Conservation (phyloP, 176 grass and related monocot genomes). For the Hyparrhenia diplandra region DNA sequence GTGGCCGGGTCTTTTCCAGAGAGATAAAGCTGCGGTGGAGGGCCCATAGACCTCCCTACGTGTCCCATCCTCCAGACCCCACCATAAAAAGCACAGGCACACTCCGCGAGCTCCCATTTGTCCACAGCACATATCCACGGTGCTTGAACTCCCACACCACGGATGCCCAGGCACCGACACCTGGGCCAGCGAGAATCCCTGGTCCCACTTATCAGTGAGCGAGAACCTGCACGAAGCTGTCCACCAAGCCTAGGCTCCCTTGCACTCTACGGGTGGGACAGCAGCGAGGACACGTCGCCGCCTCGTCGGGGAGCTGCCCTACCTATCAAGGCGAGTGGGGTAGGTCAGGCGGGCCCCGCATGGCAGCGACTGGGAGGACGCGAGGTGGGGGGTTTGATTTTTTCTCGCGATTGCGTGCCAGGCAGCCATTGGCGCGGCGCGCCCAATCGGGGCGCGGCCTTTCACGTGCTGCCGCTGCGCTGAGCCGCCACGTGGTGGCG, state of each 20-base stretch:
- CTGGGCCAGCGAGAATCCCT: accelerated
- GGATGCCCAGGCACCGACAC: not conserved
- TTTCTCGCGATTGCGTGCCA: not conserved
- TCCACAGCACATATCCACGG: not conserved
- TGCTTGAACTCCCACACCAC: not conserved
- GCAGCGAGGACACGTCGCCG: not conserved
- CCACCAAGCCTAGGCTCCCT: not conserved
- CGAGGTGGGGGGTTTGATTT: not conserved
- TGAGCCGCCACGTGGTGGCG: constrained; percentile 36
- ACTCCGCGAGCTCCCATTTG: constrained; percentile 44
- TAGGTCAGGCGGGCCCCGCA: accelerated
- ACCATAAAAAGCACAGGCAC: constrained; percentile 16
- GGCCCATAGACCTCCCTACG: constrained; percentile 11
- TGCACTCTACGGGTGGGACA: constrained; percentile 2
- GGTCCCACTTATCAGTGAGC: accelerated
- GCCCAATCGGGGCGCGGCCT: constrained; percentile 1
- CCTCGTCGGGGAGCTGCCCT: not conserved
- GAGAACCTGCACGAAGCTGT: accelerated
- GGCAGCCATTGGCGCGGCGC: not conserved
- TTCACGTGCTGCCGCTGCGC: constrained; percentile 42
- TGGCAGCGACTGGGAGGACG: not conserved
- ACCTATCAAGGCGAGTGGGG: not conserved
- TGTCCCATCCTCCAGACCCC: constrained; percentile 14
- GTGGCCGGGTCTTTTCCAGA: not conserved
- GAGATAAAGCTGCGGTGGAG: constrained; percentile 20